phyloP scores from a whole-genome alignment of 441 rosid species.

The Pelargonium australe region DNA sequence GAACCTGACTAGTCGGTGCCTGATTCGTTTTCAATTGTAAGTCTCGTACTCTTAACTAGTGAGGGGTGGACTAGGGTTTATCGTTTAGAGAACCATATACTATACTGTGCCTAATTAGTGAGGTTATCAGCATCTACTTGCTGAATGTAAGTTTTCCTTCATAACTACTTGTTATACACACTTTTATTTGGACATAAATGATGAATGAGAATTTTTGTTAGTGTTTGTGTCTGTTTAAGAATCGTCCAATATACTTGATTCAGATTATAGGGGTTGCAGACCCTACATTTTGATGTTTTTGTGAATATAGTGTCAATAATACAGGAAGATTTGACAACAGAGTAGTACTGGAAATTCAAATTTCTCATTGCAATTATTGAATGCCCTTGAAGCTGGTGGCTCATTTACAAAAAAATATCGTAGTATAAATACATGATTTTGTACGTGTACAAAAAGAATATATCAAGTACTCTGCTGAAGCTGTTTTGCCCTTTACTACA shows the following conservation, averaged over 20 bases:
- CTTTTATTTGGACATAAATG: background rate
- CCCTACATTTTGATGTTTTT: no score
- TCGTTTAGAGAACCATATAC: no score
- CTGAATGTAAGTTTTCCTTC: background rate
- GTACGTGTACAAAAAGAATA: slow-evolving; percentile 7
- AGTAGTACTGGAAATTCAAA: background rate
- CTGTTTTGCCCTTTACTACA: background rate
- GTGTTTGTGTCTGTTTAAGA: no score
- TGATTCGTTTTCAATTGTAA: background rate
- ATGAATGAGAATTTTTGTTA: background rate
- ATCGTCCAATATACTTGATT: background rate
- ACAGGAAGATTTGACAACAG: background rate
- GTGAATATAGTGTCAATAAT: no score
- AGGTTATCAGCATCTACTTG: background rate
- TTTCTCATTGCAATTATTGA: background rate
- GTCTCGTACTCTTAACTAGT: no score
- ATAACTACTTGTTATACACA: background rate
- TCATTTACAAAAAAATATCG: background rate
- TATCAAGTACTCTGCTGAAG: background rate
- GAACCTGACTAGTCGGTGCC: slow-evolving; percentile 29
- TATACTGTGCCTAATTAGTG: background rate
- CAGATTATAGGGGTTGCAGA: no score
- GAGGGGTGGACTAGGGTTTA: no score
- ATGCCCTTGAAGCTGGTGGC: background rate
- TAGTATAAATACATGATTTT: background rate